Base-by-base conservation (phyloP, 106 monocot species). In the Dactylorhiza incarnata region DNA sequence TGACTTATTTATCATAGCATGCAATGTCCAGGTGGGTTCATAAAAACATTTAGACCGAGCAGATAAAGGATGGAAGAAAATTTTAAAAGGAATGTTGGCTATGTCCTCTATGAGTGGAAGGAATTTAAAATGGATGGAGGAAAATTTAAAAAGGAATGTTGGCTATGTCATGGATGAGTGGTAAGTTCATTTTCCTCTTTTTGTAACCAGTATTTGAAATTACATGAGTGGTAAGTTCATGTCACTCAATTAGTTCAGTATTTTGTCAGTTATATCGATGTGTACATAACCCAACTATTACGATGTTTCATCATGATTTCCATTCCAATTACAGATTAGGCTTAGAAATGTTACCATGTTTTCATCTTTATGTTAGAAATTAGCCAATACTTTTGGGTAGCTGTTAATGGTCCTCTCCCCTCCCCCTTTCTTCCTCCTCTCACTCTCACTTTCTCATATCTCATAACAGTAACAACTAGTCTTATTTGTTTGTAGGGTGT, bases 401-500 rank as follows among this genome's bases (percentile, higher is more conserved):
- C 37, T 68, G 13, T 45, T 68, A 16, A n/a, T n/a, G n/a, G 7
- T 37, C 14, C 5, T 16, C 45, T 44, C 22, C 25, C 25, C 24
- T 52, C 52, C 15, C 52, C 8, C 59, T 61, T 4, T 0, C 7
- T 3, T 20, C 0, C 26, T 26, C 65, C 5, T 65, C 25, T 26
- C 1, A 2, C 26, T 65, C 25, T 65, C 22, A 25, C 26, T 16
- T 81, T n/a, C n/a, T n/a, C n/a, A n/a, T n/a, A n/a, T 22, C 6
- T n/a, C 3, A 44, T 37, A 68, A 17, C 45, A 61, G 5, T 68
- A 45, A 45, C 15, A 68, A 10, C 12, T 48, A 19, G 10, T 68
- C 48, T 0, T 5, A 48, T 71, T 78, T 70, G 11, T 81, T 89
- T 61, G 45, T 85, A 97, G 96, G 80, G 78, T 97, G 24, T 70